A percentile compares a stretch with the other conserved stretches of the same genome.
Conservation (phyloP, 2,329 filamentous ascomycete genomes). For the Rutstroemia sp. region DNA sequence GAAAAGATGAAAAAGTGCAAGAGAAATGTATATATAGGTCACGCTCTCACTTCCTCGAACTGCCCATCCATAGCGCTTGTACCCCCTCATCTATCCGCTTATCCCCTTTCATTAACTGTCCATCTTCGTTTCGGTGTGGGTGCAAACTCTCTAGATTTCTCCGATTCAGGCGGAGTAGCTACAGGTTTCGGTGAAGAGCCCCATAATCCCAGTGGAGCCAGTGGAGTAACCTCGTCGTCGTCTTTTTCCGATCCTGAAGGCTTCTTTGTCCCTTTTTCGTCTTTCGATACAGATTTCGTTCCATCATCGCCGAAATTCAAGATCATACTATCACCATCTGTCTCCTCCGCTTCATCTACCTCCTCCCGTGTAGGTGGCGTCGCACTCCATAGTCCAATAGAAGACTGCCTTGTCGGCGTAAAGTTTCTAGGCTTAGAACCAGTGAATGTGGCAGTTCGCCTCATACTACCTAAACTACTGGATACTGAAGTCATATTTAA, state of each 20-base stretch:
- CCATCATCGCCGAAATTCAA: constrained; percentile 40
- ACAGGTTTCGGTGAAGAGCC: constrained; percentile 38
- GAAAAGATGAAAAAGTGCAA: no score
- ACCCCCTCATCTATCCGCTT: no score
- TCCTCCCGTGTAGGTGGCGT: constrained; percentile 38
- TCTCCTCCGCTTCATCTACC: constrained; percentile 35
- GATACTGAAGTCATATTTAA: constrained; percentile 11
- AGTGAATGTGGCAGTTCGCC: constrained; percentile 26
- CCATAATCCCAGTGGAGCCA: constrained; percentile 34
- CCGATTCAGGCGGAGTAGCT: constrained; percentile 9
- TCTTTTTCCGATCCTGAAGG: constrained; percentile 2
- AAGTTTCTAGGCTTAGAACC: constrained; percentile 18
- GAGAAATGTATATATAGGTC: no score
- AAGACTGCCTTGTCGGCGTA: constrained; percentile 25
- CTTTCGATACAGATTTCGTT: background rate
- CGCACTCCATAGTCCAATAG: constrained; percentile 43
- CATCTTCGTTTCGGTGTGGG: no score
- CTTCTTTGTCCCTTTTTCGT: constrained; percentile 2
- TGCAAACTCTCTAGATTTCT: no score
- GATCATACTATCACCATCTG: constrained; percentile 33
- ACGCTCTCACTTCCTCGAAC: no score
- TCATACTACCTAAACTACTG: constrained; percentile 27
- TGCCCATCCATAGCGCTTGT: no score
- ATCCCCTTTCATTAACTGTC: no score
- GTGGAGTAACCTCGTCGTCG: constrained; percentile 19